A percentile compares a stretch with the other conserved stretches of the same genome.
These are phyloP conservation scores for Castanospermum australe DNA, from an alignment of 306 rosid species.

Conservation along the genomic window DNA sequence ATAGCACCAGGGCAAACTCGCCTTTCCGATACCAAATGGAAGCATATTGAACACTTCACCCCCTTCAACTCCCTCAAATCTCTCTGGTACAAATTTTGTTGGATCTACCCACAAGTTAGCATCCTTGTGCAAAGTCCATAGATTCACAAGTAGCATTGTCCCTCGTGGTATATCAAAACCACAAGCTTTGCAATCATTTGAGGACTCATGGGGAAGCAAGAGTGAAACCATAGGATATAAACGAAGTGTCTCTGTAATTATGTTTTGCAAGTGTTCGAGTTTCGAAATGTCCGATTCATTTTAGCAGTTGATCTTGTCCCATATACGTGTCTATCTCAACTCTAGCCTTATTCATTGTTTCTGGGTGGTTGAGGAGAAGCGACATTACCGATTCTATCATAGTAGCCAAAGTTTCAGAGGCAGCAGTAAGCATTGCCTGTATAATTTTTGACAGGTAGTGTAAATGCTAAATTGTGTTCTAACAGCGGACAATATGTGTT, in stretches of 20 bases:
- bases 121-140: conserved; percentile 51
- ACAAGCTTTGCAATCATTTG: conserved; percentile 27
- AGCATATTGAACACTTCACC: conserved; percentile 16
- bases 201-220: conserved; percentile 41
- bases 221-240: conserved; percentile 39
- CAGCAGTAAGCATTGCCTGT: conserved; percentile 39
- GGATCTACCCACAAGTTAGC: conserved; percentile 35
- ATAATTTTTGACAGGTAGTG: not conserved
- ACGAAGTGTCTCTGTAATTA: conserved; percentile 46
- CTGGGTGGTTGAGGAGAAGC: conserved; percentile 48
- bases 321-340: conserved; percentile 27
- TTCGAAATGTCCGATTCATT: not conserved
- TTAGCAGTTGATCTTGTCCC: conserved; percentile 15
- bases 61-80: conserved; percentile 26
- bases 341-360: conserved; percentile 20
- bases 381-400: conserved; percentile 54
- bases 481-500: no score
- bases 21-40: conserved; percentile 56
- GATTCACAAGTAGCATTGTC: conserved; percentile 41
- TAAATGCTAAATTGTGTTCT: not conserved
- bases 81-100: conserved; percentile 38
- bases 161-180: conserved; percentile 44
- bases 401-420: conserved; percentile 43
- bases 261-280: conserved; percentile 28
- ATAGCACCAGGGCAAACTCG: conserved; percentile 48